Evolutionary conservation across 2,329 filamentous ascomycete species (phyloP), one percentile per base, ranked within the genome.

Genomic region (Zymoseptoria ardabiliae): DNA sequence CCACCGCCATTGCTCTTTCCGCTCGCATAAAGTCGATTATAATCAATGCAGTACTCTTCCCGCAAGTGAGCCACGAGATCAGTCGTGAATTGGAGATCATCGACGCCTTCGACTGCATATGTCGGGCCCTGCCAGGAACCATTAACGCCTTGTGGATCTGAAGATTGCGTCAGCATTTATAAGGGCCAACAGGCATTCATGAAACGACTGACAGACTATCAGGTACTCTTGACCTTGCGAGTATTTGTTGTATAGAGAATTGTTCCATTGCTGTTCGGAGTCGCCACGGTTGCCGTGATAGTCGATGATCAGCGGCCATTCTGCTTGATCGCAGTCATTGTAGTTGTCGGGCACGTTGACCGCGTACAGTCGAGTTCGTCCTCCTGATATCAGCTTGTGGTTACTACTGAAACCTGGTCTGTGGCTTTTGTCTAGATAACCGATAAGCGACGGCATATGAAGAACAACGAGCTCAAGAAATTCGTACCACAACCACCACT

Each of bases 1-100:
- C 77, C 82, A 1, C 79, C 83, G 5, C 81, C 82, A 53, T 84
- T 83, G 64, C 75, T 83, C 64, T 84, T 83, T 52, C 79, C 79
- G 1, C 74, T 73, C 11, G 75, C 75, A 61, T 80, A 82, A 50
- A 82, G 70, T 8, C 74, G 74, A 4, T 66, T 64, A 1, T 69
- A 61, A 60, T 81, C 76, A 61, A 82, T 73, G 67, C 79, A 82
- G 66, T 78, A 78, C 3, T 67, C 66, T 9, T 67, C 59, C 56
- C 73, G 66, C 10, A 81, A 63, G 28, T 76, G 64, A 13, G 70
- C 65, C 28, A 79, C 67, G 19, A 81, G 72, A 57, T 79, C 75
- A 3, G 74, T 63, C 20, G 74, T 77, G 66, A 80, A 81, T 9
- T 68, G 68, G 4, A 79, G 66, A 60, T 82, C 79, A 61, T 78